Evolutionary conservation across 805 yeast genomes (phyloP), one percentile per base, ranked within the genome.

Genomic region (Zygotorulaspora chibaensis): DNA sequence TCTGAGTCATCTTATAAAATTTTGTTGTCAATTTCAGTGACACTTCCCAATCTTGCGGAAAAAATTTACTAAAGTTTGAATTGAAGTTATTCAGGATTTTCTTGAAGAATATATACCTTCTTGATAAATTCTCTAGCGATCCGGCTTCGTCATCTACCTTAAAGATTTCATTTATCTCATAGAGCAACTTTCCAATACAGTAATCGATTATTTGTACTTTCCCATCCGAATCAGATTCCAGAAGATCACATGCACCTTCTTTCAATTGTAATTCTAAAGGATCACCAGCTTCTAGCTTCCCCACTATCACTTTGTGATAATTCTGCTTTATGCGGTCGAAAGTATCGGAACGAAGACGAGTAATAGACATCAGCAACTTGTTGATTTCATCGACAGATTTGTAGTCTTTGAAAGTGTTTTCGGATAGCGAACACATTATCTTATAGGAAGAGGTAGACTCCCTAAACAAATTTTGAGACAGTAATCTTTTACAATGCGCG

Each of bases 71-170:
- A 54, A 76, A 79, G 27, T 72, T 73, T 1, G 77, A 62, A 48
- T 80, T 81, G 54, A 81, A 79, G 31, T 74, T 72, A 43, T 74
- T 75, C 48, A 91, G 67, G 1, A 87, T 75, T 53, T 85, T 81
- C 53, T 83, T 82, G 66, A 87, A 86, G 62, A 84, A 91, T 27
- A 89, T 77, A 62, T 80, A 93, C 40, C 99, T 71, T 54, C 97
- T 71, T 26, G 80, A 75, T 42, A 93, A 67, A 64, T 93, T 93
- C 48, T 93, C 99, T 48, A 93, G 68, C 4, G 95, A 84, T 1
- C 97, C 97, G 0, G 99, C 99, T 66, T 93, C 99, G 56, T 89
- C 97, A 11, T 80, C 74, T 8, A 81, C 73, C 43, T 80, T 76
- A 67, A 93, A 93, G 9, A 93, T 87, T 17, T 79, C 69, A 29